Percentiles rank a stretch among this genome's conserved stretches.
phyloP scores from a whole-genome alignment of 495 filamentous ascomycete genomes.

The Bombardia bombarda region DNA sequence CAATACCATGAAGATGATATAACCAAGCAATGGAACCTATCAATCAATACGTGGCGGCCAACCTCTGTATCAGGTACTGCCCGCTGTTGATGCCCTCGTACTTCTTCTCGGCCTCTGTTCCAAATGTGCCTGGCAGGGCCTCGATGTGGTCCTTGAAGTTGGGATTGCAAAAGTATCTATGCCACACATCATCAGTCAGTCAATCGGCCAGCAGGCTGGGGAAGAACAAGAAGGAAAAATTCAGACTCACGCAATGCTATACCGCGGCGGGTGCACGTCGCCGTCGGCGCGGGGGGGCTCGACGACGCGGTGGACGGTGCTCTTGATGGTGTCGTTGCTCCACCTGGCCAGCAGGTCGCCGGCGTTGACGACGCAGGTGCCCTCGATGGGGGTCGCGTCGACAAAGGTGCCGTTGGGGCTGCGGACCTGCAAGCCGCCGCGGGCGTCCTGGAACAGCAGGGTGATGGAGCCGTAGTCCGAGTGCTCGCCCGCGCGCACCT shows the following conservation, averaged over 20 bases:
- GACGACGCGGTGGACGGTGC: slow-evolving; percentile 83
- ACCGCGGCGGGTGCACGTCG: slow-evolving; percentile 52
- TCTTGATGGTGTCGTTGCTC: slow-evolving; percentile 85
- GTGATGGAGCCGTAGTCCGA: slow-evolving; percentile 87
- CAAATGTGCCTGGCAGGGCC: slow-evolving; percentile 79
- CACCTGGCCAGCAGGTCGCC: slow-evolving; percentile 83
- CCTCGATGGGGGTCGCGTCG: slow-evolving; percentile 73
- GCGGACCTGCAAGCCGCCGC: slow-evolving; percentile 79
- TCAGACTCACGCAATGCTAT: slow-evolving; percentile 59
- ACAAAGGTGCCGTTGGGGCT: slow-evolving; percentile 71
- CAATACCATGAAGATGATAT: too few relatives aligned
- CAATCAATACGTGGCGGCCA: slow-evolving; percentile 59
- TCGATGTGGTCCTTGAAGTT: slow-evolving; percentile 74
- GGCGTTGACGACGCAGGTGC: slow-evolving; percentile 84
- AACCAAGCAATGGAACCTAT: too few relatives aligned
- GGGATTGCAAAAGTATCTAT: slow-evolving; percentile 86
- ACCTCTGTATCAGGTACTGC: slow-evolving; percentile 73
- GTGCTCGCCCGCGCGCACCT: slow-evolving; percentile 80
- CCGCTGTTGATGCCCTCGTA: slow-evolving; percentile 72
- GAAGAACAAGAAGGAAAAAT: not conserved
- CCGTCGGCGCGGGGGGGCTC: slow-evolving; percentile 55
- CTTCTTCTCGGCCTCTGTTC: slow-evolving; percentile 60
- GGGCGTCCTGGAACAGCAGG: slow-evolving; percentile 77
- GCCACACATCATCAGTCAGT: slow-evolving; percentile 3
- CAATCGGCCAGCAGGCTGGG: not conserved